These are phyloP conservation scores for Flaveria robusta DNA, from an alignment of 129 eudicot species.

Conservation along the genomic window DNA sequence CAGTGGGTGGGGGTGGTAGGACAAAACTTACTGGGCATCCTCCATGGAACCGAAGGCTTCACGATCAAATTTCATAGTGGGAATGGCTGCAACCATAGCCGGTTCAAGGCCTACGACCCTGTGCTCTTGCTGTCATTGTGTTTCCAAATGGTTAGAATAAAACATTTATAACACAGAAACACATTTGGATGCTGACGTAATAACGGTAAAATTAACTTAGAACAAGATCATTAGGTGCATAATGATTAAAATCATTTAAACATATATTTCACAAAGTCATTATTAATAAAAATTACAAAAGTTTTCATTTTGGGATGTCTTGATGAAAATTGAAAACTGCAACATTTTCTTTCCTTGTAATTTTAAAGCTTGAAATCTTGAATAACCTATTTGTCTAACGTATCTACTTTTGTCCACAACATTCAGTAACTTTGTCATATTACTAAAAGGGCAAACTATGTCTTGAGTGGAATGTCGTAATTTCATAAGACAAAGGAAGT, in stretches of 20 bases:
- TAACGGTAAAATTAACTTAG: neutral
- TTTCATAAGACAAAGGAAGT: neutral
- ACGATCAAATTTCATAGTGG: constrained; percentile 76
- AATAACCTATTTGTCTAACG: constrained; percentile 7
- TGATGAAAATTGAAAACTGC: neutral
- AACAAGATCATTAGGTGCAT: neutral
- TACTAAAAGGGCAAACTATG: neutral
- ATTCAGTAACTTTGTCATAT: neutral
- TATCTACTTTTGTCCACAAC: neutral
- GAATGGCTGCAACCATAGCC: constrained; percentile 85
- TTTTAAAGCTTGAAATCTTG: neutral
- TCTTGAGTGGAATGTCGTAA: neutral
- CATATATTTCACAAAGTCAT: neutral
- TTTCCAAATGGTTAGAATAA: constrained; percentile 24
- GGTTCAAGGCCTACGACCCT: constrained; percentile 77
- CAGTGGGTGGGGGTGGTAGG: neutral
- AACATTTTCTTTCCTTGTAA: neutral
- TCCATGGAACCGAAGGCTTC: constrained; percentile 80
- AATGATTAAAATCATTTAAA: neutral
- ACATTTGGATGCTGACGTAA: neutral
- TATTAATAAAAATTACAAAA: constrained; percentile 1
- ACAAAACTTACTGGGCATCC: constrained; percentile 75
- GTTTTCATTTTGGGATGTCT: neutral
- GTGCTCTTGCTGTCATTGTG: constrained; percentile 69
- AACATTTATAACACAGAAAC: neutral